phyloP scores from a whole-genome alignment of 2,329 filamentous ascomycete genomes.

The Sodiomyces alkalinus region DNA sequence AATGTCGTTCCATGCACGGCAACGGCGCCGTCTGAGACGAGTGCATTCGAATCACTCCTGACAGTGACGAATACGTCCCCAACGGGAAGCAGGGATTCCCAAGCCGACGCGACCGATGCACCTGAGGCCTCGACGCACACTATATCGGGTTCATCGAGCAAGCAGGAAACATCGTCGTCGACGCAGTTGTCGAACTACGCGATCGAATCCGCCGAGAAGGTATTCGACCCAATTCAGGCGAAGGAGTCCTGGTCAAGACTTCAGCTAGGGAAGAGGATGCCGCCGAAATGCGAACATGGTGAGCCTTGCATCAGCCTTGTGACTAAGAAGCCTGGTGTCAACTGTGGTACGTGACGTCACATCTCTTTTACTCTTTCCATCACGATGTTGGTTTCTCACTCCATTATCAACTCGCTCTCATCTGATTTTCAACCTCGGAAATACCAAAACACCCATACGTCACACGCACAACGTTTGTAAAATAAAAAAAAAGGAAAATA shows the following conservation, averaged over 20 bases:
- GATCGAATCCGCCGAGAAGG: conserved; percentile 17
- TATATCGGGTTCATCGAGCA: neutral
- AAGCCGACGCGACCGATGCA: neutral
- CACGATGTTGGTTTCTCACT: neutral
- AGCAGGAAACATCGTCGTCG: conserved; percentile 1
- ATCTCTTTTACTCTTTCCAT: neutral
- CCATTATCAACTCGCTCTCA: neutral
- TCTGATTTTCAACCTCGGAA: neutral
- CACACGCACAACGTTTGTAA: no score
- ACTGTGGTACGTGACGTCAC: conserved; percentile 41
- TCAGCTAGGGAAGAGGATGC: conserved; percentile 51
- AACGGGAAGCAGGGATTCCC: neutral
- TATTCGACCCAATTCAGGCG: conserved; percentile 53
- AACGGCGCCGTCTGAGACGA: conserved; percentile 1
- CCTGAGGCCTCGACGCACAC: no score
- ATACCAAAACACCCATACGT: no score
- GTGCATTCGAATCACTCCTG: neutral
- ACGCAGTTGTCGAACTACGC: conserved; percentile 1
- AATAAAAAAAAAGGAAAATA: no score
- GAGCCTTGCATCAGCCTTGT: conserved; percentile 73
- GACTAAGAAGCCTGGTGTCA: conserved; percentile 82
- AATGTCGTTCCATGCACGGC: neutral
- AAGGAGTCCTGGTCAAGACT: conserved; percentile 81
- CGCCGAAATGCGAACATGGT: conserved; percentile 73
- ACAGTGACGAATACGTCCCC: conserved; percentile 1